These are phyloP conservation scores for Ascobolus immersus DNA, from an alignment of 495 filamentous ascomycete genomes.

Conservation along the genomic window DNA sequence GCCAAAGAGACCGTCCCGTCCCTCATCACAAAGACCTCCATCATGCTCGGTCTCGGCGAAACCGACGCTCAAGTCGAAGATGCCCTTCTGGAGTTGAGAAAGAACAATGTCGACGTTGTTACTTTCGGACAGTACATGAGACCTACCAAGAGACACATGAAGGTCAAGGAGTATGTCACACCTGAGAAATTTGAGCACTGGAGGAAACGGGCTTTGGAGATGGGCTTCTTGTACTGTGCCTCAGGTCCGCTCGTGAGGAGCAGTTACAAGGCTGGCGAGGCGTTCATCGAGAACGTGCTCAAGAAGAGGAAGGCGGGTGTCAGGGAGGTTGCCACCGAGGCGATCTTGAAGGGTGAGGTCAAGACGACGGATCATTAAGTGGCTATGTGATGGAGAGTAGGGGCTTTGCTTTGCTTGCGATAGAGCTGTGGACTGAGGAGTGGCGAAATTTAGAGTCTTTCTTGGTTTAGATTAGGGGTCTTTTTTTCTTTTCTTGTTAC, in stretches of 20 bases:
- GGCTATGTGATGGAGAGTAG: too few relatives aligned
- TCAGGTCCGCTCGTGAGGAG: conserved; percentile 78
- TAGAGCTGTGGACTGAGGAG: too few relatives aligned
- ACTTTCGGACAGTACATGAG: conserved; percentile 99
- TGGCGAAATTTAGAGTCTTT: too few relatives aligned
- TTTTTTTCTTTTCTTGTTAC: too few relatives aligned
- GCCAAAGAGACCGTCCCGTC: conserved; percentile 50
- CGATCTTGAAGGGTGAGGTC: too few relatives aligned
- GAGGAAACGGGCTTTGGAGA: conserved; percentile 66
- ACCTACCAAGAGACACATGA: conserved; percentile 89
- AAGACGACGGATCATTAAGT: too few relatives aligned
- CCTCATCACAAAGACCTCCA: conserved; percentile 86
- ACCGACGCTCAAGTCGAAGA: conserved; percentile 70
- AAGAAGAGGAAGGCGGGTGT: conserved; percentile 38
- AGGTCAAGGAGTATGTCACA: conserved; percentile 79
- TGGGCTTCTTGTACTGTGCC: conserved; percentile 93
- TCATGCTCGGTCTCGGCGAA: conserved; percentile 91
- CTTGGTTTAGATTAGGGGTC: too few relatives aligned
- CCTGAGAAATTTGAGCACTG: conserved; percentile 76
- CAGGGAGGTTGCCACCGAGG: too few relatives aligned
- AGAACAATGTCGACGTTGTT: conserved; percentile 65
- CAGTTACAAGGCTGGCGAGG: conserved; percentile 92
- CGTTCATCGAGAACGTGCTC: conserved; percentile 94
- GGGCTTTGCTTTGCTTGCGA: too few relatives aligned
- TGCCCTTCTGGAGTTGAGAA: conserved; percentile 53